Evolutionary conservation across 805 yeast species (phyloP), one percentile per base, ranked within the genome.

Genomic region (Danielia oregonensis): DNA sequence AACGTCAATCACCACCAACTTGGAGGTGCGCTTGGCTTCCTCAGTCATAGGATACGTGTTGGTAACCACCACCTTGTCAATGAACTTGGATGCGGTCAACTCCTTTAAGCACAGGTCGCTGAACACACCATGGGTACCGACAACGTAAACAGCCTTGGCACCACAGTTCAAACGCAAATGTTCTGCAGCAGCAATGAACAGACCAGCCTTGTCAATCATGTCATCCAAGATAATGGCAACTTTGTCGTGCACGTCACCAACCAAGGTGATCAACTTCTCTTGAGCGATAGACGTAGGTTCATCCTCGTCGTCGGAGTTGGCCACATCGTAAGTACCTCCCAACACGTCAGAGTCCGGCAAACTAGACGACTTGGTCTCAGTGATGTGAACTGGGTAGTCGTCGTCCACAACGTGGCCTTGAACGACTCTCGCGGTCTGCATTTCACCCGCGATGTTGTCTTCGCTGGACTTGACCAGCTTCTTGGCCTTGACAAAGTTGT

Each of bases 361-460:
- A 19, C 6, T 9, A 6, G 22, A 19, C 22, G 9, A 9, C 22
- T 28, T 36, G 24, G 24, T 17, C 9, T 30, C 36, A 7, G 33
- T 22, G 10, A 31, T 29, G 4, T 28, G 32, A 16, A 22, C 40
- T 4, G 69, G 71, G 46, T 76, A 79, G 47, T 80, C 87, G 59
- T 89, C 96, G 49, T 85, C 93, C 15, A 93, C 94, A 49, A 93
- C 97, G 54, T 94, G 98, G 33, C 99, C 99, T 56, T 88, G 82
- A 32, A 94, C 89, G 28, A 93, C 82, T 63, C 98, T 77, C 3
- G 97, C 98, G 9, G 97, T 89, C 64, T 89, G 97, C 55, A 93
- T 78, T 50, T 86, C 91, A 25, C 82, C 74, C 8, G 86, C 78
- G 35, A 82, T 72, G 40, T 82, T 79, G 40, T 76, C 79, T 18